A percentile compares a stretch with the other conserved stretches of the same genome.
Conservation (phyloP, 345 rosid genomes). For the Lepidium aucheri region DNA sequence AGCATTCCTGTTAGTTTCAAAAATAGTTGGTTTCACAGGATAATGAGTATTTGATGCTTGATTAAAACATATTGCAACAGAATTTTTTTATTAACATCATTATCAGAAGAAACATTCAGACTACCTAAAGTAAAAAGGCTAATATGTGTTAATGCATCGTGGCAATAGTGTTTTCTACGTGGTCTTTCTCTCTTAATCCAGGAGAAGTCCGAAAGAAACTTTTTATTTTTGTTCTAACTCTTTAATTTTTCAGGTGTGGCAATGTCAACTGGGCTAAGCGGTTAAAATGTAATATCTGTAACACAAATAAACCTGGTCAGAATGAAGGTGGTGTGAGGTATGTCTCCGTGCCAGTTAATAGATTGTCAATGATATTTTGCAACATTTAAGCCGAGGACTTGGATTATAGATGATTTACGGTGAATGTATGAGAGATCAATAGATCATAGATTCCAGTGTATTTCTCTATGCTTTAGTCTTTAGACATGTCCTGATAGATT, state of each 20-base stretch:
- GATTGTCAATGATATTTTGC: not conserved
- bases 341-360: not conserved
- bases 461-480: not conserved
- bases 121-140: not conserved
- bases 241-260: slow-evolving; percentile 66
- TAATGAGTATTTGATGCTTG: not conserved
- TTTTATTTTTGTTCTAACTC: not conserved
- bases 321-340: slow-evolving; percentile 98
- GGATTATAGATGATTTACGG: not conserved
- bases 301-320: slow-evolving; percentile 94
- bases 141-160: not conserved
- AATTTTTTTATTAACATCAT: not conserved
- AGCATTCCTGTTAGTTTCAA: slow-evolving; percentile 16
- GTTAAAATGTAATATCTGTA: slow-evolving; percentile 85
- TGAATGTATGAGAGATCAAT: not conserved
- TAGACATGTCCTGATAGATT: not conserved
- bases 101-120: not conserved
- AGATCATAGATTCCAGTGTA: not conserved
- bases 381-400: not conserved
- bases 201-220: not conserved
- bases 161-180: not conserved
- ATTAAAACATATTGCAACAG: not conserved
- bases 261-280: slow-evolving; percentile 99
- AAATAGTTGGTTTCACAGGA: not conserved
- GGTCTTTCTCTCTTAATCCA: not conserved